Conservation (phyloP, 2,329 filamentous ascomycete genomes). For the Chrysosporium queenslandicum region DNA sequence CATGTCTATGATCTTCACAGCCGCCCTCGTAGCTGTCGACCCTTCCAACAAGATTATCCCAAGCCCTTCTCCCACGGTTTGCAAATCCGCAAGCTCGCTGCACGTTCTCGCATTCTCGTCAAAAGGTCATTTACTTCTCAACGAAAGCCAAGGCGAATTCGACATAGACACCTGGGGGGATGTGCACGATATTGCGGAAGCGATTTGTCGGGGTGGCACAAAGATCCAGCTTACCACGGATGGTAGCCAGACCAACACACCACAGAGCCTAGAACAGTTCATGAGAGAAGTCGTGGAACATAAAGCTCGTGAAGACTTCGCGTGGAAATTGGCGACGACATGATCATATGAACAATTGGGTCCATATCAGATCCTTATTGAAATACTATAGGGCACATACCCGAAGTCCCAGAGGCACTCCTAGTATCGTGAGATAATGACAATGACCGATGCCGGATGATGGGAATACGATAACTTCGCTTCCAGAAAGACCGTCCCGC, state of each 20-base stretch:
- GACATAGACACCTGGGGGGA: slow-evolving; percentile 64
- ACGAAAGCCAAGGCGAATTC: slow-evolving; percentile 74
- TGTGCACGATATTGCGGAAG: slow-evolving; percentile 54
- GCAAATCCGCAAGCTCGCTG: slow-evolving; percentile 55
- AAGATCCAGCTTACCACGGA: slow-evolving; percentile 3
- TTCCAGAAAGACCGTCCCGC: background rate
- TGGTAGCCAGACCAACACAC: slow-evolving; percentile 30
- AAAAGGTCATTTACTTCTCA: slow-evolving; percentile 60
- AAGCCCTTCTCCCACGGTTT: slow-evolving; percentile 54
- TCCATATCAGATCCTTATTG: background rate
- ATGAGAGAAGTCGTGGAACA: slow-evolving; percentile 52
- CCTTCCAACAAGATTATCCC: slow-evolving; percentile 37
- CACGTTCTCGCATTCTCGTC: slow-evolving; percentile 81
- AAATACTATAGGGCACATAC: background rate
- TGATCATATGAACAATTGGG: slow-evolving; percentile 1
- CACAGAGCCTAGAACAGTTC: slow-evolving; percentile 46
- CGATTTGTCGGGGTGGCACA: slow-evolving; percentile 49
- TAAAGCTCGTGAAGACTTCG: slow-evolving; percentile 39
- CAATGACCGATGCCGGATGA: background rate
- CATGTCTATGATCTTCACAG: slow-evolving; percentile 60
- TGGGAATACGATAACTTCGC: background rate
- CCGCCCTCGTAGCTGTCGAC: slow-evolving; percentile 53
- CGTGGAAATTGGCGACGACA: slow-evolving; percentile 29
- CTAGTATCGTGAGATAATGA: background rate
- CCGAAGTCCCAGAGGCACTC: background rate